These are phyloP conservation scores for Lodderomyces oxycetoniae DNA, from an alignment of 1,139 yeast species.

Conservation along the genomic window DNA sequence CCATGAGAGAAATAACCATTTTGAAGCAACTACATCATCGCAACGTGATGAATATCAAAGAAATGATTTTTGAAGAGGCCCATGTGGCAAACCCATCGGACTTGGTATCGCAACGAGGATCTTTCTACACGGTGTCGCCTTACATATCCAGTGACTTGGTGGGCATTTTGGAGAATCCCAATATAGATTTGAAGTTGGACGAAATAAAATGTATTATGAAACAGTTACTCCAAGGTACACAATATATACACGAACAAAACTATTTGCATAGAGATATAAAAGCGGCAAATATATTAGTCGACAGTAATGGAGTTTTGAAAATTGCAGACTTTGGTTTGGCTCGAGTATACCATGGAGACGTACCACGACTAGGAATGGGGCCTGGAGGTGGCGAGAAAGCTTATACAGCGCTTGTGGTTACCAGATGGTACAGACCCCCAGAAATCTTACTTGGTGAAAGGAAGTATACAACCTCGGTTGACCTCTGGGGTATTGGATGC, in stretches of 20 bases:
- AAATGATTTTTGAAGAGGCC: conserved; percentile 72
- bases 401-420: conserved; percentile 89
- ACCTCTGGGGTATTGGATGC: conserved; percentile 97
- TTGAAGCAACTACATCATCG: conserved; percentile 65
- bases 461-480: conserved; percentile 87
- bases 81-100: conserved; percentile 30
- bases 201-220: conserved; percentile 81
- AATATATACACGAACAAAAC: conserved; percentile 70
- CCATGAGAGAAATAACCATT: conserved; percentile 86
- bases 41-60: conserved; percentile 74
- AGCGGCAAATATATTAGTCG: conserved; percentile 86
- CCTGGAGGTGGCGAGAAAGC: conserved; percentile 74
- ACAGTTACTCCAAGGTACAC: conserved; percentile 75
- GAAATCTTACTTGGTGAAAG: conserved; percentile 83
- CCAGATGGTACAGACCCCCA: conserved; percentile 97
- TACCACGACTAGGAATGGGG: conserved; percentile 51
- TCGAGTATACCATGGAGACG: conserved; percentile 66
- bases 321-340: conserved; percentile 95
- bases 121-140: conserved; percentile 85
- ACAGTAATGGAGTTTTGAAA: conserved; percentile 69
- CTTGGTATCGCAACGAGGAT: conserved; percentile 39
- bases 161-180: conserved; percentile 84
- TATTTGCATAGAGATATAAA: conserved; percentile 88
- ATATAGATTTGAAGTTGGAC: conserved; percentile 52
- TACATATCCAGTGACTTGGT: conserved; percentile 93